Evolutionary conservation across 371 early-diverging fungal species (phyloP).

Genomic region (Coemansia sp.): DNA sequence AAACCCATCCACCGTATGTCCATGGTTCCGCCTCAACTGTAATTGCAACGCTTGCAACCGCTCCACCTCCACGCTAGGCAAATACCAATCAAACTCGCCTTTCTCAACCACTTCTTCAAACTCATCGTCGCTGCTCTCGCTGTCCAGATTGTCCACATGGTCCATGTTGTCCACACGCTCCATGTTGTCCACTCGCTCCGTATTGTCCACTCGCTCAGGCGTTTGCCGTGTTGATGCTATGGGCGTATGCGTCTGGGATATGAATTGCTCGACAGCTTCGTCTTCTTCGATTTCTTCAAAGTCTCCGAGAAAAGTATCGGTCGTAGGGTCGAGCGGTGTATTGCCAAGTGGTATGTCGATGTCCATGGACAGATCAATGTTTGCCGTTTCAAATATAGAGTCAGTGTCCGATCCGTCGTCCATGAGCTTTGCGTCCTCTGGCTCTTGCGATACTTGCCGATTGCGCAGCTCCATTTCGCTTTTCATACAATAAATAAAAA

Average conservation of each 20-base stretch:
- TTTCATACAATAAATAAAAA: not conserved
- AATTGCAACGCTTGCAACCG: conserved; percentile 16
- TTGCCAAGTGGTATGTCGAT: not conserved
- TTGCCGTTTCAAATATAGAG: not conserved
- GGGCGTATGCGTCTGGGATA: conserved; percentile 42
- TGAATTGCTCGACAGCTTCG: conserved; percentile 45
- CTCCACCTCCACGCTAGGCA: conserved; percentile 2
- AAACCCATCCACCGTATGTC: conserved; percentile 23
- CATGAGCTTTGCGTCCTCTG: not conserved
- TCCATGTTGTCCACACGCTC: not conserved
- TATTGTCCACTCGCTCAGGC: conserved; percentile 4
- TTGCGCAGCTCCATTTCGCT: conserved; percentile 37
- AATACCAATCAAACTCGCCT: not conserved
- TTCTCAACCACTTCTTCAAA: conserved; percentile 32
- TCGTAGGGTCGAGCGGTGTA: not conserved
- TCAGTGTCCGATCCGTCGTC: not conserved
- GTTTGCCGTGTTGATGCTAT: conserved; percentile 25
- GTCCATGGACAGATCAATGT: not conserved
- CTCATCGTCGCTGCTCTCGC: conserved; percentile 29
- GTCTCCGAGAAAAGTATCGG: conserved; percentile 32
- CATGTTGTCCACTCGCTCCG: too few species aligned
- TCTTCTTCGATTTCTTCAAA: conserved; percentile 48
- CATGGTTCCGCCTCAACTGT: conserved; percentile 15
- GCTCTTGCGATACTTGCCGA: conserved; percentile 16
- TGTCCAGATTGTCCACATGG: not conserved